Evolutionary conservation across 352 stramenopile genomes (phyloP).

Genomic region (Phytophthora fragariae): DNA sequence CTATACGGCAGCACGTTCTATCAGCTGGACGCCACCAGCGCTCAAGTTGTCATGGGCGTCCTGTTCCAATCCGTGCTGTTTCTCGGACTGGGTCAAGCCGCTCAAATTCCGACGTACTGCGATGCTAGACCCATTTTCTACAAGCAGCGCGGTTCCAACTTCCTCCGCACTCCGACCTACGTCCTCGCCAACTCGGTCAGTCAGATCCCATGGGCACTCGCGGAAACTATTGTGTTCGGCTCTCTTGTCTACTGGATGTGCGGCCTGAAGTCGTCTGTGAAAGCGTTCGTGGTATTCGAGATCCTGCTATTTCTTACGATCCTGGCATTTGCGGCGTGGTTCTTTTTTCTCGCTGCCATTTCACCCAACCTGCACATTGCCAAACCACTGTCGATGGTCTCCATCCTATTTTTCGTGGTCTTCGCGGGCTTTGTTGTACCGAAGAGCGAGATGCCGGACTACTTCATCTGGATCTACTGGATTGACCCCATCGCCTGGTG

Average conservation of each 20-base stretch:
- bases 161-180: slow-evolving; percentile 72
- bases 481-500: slow-evolving; percentile 56
- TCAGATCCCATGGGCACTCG: slow-evolving; percentile 43
- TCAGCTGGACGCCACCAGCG: slow-evolving; percentile 37
- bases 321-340: slow-evolving; percentile 50
- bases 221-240: slow-evolving; percentile 75
- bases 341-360: slow-evolving; percentile 52
- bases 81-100: slow-evolving; percentile 67
- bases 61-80: slow-evolving; percentile 84
- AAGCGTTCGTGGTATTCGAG: slow-evolving; percentile 49
- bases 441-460: slow-evolving; percentile 48
- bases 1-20: slow-evolving; percentile 50
- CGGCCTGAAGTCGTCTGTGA: slow-evolving; percentile 38
- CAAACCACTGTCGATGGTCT: slow-evolving; percentile 49
- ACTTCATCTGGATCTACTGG: slow-evolving; percentile 61
- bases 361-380: slow-evolving; percentile 46
- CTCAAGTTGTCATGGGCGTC: slow-evolving; percentile 67
- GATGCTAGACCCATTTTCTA: slow-evolving; percentile 67
- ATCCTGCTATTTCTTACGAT: slow-evolving; percentile 54
- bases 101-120: slow-evolving; percentile 78
- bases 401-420: slow-evolving; percentile 48
- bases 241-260: slow-evolving; percentile 82
- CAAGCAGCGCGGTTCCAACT: slow-evolving; percentile 80
- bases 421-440: slow-evolving; percentile 57
- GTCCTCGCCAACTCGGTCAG: slow-evolving; percentile 52